A percentile compares a stretch with the other conserved stretches of the same genome.
phyloP scores from a whole-genome alignment of 768 basidiomycete species.

The Tricholoma hemisulphureum region DNA sequence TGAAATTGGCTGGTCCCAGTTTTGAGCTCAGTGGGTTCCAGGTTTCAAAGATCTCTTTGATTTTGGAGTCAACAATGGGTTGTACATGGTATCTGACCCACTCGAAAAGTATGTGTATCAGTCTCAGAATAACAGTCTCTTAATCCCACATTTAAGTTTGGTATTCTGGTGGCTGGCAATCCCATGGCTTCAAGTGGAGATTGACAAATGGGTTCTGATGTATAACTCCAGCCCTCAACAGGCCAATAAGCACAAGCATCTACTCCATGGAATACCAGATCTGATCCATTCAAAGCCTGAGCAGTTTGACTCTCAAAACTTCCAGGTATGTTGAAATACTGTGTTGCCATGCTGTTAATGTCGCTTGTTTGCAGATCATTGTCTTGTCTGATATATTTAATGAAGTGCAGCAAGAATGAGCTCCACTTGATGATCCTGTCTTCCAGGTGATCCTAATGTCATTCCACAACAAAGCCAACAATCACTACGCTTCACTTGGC shows the following conservation, averaged over 20 bases:
- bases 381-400: not conserved
- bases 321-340: conserved; percentile 23
- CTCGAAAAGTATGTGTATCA: conserved; percentile 18
- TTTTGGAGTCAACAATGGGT: conserved; percentile 23
- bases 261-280: conserved; percentile 31
- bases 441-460: not conserved
- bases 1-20: conserved; percentile 38
- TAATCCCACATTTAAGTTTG: not conserved
- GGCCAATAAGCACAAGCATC: conserved; percentile 25
- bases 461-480: not conserved
- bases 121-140: not conserved
- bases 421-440: not conserved
- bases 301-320: conserved; percentile 24
- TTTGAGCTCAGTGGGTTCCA: conserved; percentile 30
- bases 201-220: conserved; percentile 22
- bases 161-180: conserved; percentile 33
- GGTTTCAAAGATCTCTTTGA: conserved; percentile 39
- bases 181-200: conserved; percentile 33
- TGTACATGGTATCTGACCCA: conserved; percentile 26
- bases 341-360: not conserved
- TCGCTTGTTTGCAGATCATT: not conserved
- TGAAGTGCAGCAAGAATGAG: no score
- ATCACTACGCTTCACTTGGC: not conserved
- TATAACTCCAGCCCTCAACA: conserved; percentile 19
- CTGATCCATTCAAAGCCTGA: conserved; percentile 26